phyloP scores from a whole-genome alignment of 768 basidiomycete species.

The Agaricus subrufescens region DNA sequence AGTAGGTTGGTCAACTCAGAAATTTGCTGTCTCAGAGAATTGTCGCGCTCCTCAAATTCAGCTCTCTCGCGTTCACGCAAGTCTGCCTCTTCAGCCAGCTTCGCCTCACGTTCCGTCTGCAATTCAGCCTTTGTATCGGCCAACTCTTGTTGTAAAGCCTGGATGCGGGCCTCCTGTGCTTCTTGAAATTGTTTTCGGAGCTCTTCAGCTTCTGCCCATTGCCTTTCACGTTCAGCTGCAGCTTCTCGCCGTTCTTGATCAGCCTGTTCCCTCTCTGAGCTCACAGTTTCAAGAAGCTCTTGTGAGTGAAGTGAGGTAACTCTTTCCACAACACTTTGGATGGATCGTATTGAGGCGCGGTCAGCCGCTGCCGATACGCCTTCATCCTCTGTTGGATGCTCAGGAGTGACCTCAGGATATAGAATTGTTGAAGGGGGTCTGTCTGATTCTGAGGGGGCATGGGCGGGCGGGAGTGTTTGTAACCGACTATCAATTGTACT shows the following conservation, averaged over 20 bases:
- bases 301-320: constrained; percentile 52
- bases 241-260: constrained; percentile 49
- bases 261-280: constrained; percentile 55
- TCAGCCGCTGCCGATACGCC: constrained; percentile 28
- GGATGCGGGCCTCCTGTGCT: constrained; percentile 52
- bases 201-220: constrained; percentile 44
- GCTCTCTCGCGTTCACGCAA: constrained; percentile 54
- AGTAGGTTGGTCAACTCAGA: constrained; percentile 70
- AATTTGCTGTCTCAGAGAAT: constrained; percentile 55
- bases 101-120: constrained; percentile 56
- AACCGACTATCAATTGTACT: constrained; percentile 34
- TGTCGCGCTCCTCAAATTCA: constrained; percentile 57
- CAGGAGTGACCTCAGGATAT: constrained; percentile 5
- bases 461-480: constrained; percentile 27
- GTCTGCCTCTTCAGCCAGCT: constrained; percentile 57
- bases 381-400: constrained; percentile 15
- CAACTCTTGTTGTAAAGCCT: constrained; percentile 60
- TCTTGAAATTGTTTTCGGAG: constrained; percentile 42
- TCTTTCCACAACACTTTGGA: constrained; percentile 40
- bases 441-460: constrained; percentile 3
- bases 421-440: constrained; percentile 10
- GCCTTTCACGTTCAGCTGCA: constrained; percentile 48
- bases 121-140: constrained; percentile 52
- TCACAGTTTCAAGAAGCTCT: constrained; percentile 56
- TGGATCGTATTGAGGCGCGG: constrained; percentile 30